Evolutionary conservation across 371 early-diverging fungal species (phyloP).

Genomic region (Mucor indicus): DNA sequence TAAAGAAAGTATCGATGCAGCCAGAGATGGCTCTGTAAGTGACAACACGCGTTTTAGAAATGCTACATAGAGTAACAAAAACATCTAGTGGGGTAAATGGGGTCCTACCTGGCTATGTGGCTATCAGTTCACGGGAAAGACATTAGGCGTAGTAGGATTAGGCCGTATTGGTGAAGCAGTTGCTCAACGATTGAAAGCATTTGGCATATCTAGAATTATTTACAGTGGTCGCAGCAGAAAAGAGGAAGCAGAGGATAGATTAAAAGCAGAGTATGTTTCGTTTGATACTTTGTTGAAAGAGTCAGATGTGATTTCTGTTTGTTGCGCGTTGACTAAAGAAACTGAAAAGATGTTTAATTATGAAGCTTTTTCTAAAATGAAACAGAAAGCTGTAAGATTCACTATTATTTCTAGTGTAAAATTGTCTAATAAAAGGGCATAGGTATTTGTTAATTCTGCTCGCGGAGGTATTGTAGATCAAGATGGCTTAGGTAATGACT

Average conservation of each 20-base stretch:
- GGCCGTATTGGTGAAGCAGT: constrained; percentile 85
- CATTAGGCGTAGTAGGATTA: constrained; percentile 82
- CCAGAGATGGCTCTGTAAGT: constrained; percentile 46
- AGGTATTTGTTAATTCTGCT: constrained; percentile 80
- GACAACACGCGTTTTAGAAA: not conserved
- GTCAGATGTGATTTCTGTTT: constrained; percentile 73
- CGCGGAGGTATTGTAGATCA: constrained; percentile 82
- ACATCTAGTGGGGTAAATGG: constrained; percentile 66
- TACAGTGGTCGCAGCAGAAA: constrained; percentile 50
- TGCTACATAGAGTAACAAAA: not conserved
- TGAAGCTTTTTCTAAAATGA: constrained; percentile 68
- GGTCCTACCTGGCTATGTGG: constrained; percentile 75
- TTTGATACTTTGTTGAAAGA: constrained; percentile 58
- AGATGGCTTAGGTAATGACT: constrained; percentile 57
- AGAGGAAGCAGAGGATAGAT: constrained; percentile 27
- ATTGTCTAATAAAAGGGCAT: constrained; percentile 8
- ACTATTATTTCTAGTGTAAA: constrained; percentile 1
- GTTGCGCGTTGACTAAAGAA: constrained; percentile 68
- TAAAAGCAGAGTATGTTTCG: constrained; percentile 41
- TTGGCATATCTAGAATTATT: constrained; percentile 62
- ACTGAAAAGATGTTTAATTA: constrained; percentile 72
- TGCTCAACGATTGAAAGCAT: constrained; percentile 66
- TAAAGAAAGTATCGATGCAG: constrained; percentile 61
- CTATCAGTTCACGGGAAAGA: constrained; percentile 68
- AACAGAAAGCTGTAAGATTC: constrained; percentile 52